These are phyloP conservation scores for Bacterosira constricta DNA, from an alignment of 108 stramenopile genomes.

Conservation along the genomic window DNA sequence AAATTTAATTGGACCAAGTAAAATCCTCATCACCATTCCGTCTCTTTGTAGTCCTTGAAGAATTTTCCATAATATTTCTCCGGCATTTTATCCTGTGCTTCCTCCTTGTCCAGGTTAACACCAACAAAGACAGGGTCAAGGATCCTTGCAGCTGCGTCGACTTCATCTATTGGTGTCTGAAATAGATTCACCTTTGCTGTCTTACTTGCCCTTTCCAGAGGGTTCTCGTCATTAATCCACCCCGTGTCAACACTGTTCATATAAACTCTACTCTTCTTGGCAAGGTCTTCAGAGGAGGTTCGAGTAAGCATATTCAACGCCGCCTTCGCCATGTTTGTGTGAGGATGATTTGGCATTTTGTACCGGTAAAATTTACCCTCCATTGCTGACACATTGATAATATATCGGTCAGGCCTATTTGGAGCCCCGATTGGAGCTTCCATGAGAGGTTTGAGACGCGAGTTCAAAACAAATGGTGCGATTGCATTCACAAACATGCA, in stretches of 20 bases:
- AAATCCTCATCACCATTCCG: conserved; percentile 75
- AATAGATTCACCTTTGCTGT: conserved; percentile 81
- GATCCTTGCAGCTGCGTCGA: conserved; percentile 90
- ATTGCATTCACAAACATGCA: conserved; percentile 92
- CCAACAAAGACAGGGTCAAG: conserved; percentile 83
- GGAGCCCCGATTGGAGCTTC: conserved; percentile 32
- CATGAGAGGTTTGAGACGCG: conserved; percentile 87
- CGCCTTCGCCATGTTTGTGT: conserved; percentile 95
- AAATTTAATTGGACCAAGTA: not conserved
- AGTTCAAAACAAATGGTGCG: conserved; percentile 90
- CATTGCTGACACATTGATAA: conserved; percentile 93
- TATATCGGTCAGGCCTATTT: conserved; percentile 69
- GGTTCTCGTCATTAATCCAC: conserved; percentile 53
- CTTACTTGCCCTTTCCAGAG: conserved; percentile 76
- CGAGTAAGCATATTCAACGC: conserved; percentile 93
- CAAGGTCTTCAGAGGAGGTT: conserved; percentile 86
- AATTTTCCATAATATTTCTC: conserved; percentile 71
- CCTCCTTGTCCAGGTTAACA: conserved; percentile 42
- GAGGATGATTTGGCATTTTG: conserved; percentile 92
- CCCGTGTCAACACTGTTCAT: conserved; percentile 95
- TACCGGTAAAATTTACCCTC: conserved; percentile 94
- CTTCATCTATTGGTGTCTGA: conserved; percentile 93
- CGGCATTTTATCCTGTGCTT: conserved; percentile 13
- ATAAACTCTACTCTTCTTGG: conserved; percentile 70
- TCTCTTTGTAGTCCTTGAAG: conserved; percentile 86